Conservation (phyloP, 2,329 filamentous ascomycete genomes). For the Fusarium nygamai region DNA sequence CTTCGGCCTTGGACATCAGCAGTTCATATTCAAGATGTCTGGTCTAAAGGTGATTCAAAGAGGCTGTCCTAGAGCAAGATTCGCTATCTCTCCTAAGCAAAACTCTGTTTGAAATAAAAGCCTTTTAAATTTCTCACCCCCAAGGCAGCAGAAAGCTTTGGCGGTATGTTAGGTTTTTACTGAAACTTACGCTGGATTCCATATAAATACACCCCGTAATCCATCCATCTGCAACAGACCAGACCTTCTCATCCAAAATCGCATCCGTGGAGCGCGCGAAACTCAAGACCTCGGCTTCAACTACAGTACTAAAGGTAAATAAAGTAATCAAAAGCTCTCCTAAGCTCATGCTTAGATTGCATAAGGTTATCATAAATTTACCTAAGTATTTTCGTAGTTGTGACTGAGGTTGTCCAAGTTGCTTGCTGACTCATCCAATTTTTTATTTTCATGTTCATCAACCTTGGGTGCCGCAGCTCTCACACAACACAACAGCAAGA, state of each 20-base stretch:
- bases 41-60: rapidly evolving
- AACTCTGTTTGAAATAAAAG: rapidly evolving
- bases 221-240: too few species aligned
- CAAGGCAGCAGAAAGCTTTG: background rate
- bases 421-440: conserved; percentile 1
- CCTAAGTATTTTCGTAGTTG: background rate
- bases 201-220: too few species aligned
- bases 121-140: background rate
- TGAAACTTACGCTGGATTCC: background rate
- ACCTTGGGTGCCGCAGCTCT: background rate
- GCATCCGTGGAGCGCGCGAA: too few species aligned
- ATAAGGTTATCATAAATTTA: background rate
- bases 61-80: background rate
- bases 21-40: background rate
- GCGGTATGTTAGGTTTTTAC: background rate
- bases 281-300: too few species aligned
- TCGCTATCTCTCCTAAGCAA: background rate
- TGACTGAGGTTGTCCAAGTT: background rate
- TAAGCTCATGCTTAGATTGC: background rate
- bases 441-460: background rate
- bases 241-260: background rate
- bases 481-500: conserved; percentile 48
- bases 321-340: background rate
- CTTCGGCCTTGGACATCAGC: background rate
- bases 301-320: too few species aligned